phyloP scores from a whole-genome alignment of 768 basidiomycete species.

The Hydnum rufescens region DNA sequence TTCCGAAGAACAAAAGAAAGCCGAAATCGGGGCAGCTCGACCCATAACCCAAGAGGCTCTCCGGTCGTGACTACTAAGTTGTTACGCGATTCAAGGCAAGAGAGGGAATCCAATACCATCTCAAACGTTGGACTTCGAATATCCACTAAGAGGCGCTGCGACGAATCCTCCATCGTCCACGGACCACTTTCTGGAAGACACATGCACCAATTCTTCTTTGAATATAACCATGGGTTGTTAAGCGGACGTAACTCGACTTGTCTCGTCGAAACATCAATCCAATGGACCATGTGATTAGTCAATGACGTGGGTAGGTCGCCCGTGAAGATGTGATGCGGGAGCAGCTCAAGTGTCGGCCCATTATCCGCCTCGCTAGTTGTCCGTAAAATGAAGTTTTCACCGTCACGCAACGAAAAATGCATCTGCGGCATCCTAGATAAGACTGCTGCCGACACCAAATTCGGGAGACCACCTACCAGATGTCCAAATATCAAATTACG shows the following conservation, averaged over 20 bases:
- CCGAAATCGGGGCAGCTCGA: slow-evolving; percentile 23
- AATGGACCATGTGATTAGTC: background rate
- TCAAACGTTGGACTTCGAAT: background rate
- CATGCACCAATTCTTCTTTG: background rate
- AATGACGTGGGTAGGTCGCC: background rate
- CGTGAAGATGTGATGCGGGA: background rate
- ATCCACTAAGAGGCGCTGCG: background rate
- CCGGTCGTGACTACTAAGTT: background rate
- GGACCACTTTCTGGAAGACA: background rate
- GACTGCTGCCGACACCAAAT: background rate
- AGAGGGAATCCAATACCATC: background rate
- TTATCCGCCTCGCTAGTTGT: background rate
- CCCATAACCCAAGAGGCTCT: slow-evolving; percentile 9
- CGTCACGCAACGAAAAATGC: background rate
- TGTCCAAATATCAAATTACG: background rate
- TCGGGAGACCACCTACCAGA: background rate
- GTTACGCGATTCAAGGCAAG: background rate
- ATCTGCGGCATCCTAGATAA: background rate
- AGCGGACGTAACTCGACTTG: background rate
- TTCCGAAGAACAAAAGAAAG: slow-evolving; percentile 17
- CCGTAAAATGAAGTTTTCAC: background rate
- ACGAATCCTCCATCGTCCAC: background rate
- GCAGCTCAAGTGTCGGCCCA: background rate
- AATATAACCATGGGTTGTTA: background rate
- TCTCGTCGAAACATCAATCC: background rate